Conservation (phyloP, 139 green algal species). For the Bryopsis sp. region DNA sequence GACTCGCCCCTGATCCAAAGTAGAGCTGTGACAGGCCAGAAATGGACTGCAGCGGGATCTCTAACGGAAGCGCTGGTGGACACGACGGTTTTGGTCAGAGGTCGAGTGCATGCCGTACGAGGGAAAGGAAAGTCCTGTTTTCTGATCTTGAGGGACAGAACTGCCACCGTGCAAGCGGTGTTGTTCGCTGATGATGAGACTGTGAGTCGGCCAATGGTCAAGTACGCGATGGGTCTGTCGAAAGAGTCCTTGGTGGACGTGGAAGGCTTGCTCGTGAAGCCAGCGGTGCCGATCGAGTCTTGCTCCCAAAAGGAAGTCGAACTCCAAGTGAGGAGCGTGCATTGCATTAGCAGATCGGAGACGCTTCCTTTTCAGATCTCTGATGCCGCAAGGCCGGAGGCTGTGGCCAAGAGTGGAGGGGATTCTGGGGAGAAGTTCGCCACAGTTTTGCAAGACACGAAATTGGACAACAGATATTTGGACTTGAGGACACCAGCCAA, state of each 20-base stretch:
- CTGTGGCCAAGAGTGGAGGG: constrained; percentile 36
- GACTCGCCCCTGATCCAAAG: constrained; percentile 79
- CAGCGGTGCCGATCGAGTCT: constrained; percentile 52
- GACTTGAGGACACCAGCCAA: constrained; percentile 96
- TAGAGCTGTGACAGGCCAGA: constrained; percentile 28
- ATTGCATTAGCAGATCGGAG: constrained; percentile 42
- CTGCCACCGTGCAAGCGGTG: constrained; percentile 74
- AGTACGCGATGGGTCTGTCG: constrained; percentile 80
- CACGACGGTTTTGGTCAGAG: constrained; percentile 61
- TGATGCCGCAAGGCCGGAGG: constrained; percentile 55
- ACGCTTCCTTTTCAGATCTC: constrained; percentile 76
- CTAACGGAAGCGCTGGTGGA: constrained; percentile 35
- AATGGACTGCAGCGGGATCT: constrained; percentile 46
- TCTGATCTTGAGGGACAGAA: constrained; percentile 81
- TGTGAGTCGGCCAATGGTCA: constrained; percentile 93
- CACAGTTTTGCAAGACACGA: constrained; percentile 76
- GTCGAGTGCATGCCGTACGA: constrained; percentile 75
- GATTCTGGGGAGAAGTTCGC: constrained; percentile 60
- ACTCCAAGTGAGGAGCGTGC: constrained; percentile 55
- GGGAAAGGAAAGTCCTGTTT: constrained; percentile 95
- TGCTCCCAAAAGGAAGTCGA: constrained; percentile 82
- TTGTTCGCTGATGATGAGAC: constrained; percentile 76
- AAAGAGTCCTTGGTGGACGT: constrained; percentile 96
- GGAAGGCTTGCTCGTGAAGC: constrained; percentile 46
- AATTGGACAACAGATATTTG: constrained; percentile 84